phyloP scores from a whole-genome alignment of 139 green algal genomes.

The Chara braunii region DNA sequence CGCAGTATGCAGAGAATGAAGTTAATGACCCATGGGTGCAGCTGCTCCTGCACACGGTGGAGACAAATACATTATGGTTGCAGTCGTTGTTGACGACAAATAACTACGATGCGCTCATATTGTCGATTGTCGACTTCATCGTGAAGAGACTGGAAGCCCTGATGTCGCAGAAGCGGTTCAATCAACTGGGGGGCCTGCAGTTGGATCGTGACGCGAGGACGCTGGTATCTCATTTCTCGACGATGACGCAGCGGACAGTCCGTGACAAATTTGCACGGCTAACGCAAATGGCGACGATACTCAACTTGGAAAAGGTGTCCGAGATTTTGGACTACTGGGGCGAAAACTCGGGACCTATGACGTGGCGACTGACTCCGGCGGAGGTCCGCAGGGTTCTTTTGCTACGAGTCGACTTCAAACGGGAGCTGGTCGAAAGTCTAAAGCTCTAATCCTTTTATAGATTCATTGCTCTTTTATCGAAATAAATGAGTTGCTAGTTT shows the following conservation, averaged over 20 bases:
- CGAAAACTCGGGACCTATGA: constrained; percentile 56
- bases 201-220: constrained; percentile 76
- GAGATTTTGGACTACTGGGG: constrained; percentile 82
- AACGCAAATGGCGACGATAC: constrained; percentile 75
- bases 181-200: constrained; percentile 85
- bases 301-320: constrained; percentile 70
- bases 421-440: constrained; percentile 51
- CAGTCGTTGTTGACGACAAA: constrained; percentile 60
- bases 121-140: constrained; percentile 59
- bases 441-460: constrained; percentile 50
- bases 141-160: constrained; percentile 69
- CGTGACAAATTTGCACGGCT: constrained; percentile 86
- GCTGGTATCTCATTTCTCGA: constrained; percentile 59
- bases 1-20: constrained; percentile 60
- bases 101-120: constrained; percentile 68
- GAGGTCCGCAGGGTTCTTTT: constrained; percentile 65
- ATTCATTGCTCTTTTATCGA: too few species aligned
- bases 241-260: constrained; percentile 67
- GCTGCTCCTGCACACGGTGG: constrained; percentile 57
- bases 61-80: constrained; percentile 50
- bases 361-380: constrained; percentile 68
- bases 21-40: constrained; percentile 64
- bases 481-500: too few species aligned
- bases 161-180: constrained; percentile 78
- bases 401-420: constrained; percentile 67